Conservation (phyloP, 192 early-diverging fungal species). For the Mortierella hygrophila region DNA sequence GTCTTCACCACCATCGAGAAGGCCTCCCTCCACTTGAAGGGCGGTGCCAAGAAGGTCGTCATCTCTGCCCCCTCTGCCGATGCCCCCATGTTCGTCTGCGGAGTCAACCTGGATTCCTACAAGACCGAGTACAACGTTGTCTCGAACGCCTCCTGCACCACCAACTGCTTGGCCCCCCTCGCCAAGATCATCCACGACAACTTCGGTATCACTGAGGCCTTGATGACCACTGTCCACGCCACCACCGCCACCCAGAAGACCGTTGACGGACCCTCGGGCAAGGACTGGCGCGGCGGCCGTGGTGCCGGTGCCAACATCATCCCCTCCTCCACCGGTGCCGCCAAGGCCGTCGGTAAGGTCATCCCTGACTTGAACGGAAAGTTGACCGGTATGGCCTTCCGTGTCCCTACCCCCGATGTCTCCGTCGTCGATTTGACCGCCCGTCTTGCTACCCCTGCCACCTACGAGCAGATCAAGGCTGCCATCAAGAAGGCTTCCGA, state of each 20-base stretch:
- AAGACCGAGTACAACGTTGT: conserved; percentile 88
- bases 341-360: conserved; percentile 99
- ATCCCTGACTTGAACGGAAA: conserved; percentile 94
- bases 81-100: conserved; percentile 98
- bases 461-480: conserved; percentile 91
- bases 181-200: conserved; percentile 98
- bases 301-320: conserved; percentile 97
- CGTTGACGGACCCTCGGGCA: conserved; percentile 96
- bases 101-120: conserved; percentile 98
- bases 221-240: conserved; percentile 99
- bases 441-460: conserved; percentile 89
- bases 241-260: conserved; percentile 99
- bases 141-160: conserved; percentile 99
- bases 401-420: conserved; percentile 93
- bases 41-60: conserved; percentile 98
- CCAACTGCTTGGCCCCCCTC: conserved; percentile 98
- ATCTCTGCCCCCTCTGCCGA: conserved; percentile 97
- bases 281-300: conserved; percentile 98
- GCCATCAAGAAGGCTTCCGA: conserved; percentile 92
- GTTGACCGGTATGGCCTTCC: conserved; percentile 99
- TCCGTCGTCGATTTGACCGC: conserved; percentile 98
- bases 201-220: conserved; percentile 95
- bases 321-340: conserved; percentile 97
- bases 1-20: conserved; percentile 96
- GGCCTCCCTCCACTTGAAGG: conserved; percentile 88